phyloP scores from a whole-genome alignment of 352 stramenopile species.

The Globisporangium echinulatum region DNA sequence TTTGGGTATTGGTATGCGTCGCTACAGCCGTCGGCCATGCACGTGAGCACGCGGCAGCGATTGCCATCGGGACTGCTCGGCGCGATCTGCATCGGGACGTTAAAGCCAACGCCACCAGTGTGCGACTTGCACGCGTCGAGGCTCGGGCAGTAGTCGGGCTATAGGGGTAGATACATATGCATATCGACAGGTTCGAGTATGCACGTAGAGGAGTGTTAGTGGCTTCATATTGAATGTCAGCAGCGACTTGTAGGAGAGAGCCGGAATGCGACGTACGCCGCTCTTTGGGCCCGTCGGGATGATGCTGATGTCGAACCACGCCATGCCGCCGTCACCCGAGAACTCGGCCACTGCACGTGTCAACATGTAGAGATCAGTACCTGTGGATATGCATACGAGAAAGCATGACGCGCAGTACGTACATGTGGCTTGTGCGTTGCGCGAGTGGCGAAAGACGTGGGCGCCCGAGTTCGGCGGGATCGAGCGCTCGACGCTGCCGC shows the following conservation, averaged over 20 bases:
- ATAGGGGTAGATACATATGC: background rate
- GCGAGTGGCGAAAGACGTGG: conserved; percentile 45
- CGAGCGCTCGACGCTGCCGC: conserved; percentile 21
- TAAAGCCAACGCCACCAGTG: conserved; percentile 60
- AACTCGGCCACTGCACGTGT: conserved; percentile 50
- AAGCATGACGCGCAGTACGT: conserved; percentile 13
- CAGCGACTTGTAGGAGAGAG: too few species aligned
- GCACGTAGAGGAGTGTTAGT: too few species aligned
- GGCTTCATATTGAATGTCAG: too few species aligned
- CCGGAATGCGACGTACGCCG: conserved; percentile 15
- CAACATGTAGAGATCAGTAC: background rate
- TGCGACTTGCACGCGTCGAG: conserved; percentile 42
- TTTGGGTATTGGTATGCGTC: conserved; percentile 68
- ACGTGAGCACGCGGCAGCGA: conserved; percentile 45
- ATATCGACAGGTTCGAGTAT: too few species aligned
- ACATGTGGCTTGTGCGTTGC: conserved; percentile 40
- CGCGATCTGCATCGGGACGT: conserved; percentile 64
- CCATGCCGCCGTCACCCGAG: conserved; percentile 36
- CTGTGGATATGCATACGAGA: conserved; percentile 2
- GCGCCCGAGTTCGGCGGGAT: conserved; percentile 26
- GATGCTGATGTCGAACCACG: conserved; percentile 77
- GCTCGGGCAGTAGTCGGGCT: conserved; percentile 42
- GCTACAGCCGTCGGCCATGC: conserved; percentile 40
- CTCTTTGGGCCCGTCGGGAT: conserved; percentile 50
- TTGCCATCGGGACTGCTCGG: conserved; percentile 25